Evolutionary conservation across 805 yeast genomes (phyloP).

Genomic region (Teunomyces lycoperdinae): DNA sequence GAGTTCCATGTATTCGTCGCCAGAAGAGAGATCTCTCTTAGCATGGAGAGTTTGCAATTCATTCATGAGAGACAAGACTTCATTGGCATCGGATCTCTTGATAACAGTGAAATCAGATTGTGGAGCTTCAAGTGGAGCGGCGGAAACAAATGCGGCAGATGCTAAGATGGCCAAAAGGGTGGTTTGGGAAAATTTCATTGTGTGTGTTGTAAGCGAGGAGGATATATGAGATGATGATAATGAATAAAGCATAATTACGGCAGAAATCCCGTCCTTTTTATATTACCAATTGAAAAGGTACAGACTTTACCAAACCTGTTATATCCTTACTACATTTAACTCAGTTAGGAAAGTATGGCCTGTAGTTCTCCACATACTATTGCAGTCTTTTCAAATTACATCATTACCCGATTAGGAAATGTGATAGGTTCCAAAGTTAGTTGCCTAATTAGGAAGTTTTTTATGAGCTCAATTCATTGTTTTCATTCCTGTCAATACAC

Average conservation of each 20-base stretch:
- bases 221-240: neutral
- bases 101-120: constrained; percentile 27
- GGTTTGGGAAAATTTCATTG: constrained; percentile 41
- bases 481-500: neutral
- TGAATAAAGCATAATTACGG: neutral
- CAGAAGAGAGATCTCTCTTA: constrained; percentile 35
- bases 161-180: constrained; percentile 41
- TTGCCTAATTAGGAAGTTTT: constrained; percentile 20
- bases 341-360: constrained; percentile 5
- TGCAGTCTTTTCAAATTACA: constrained; percentile 1
- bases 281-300: neutral
- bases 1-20: constrained; percentile 24
- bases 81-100: constrained; percentile 33
- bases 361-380: constrained; percentile 3
- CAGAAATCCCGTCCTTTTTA: constrained; percentile 1
- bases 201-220: neutral
- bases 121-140: constrained; percentile 24
- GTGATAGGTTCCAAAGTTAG: constrained; percentile 14
- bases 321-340: neutral
- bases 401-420: constrained; percentile 21
- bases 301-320: too few species aligned
- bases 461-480: neutral
- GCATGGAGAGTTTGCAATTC: constrained; percentile 32
- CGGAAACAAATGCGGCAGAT: constrained; percentile 32
- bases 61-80: constrained; percentile 30